Evolutionary conservation across 306 rosid genomes (phyloP).

Genomic region (Senna siamea): DNA sequence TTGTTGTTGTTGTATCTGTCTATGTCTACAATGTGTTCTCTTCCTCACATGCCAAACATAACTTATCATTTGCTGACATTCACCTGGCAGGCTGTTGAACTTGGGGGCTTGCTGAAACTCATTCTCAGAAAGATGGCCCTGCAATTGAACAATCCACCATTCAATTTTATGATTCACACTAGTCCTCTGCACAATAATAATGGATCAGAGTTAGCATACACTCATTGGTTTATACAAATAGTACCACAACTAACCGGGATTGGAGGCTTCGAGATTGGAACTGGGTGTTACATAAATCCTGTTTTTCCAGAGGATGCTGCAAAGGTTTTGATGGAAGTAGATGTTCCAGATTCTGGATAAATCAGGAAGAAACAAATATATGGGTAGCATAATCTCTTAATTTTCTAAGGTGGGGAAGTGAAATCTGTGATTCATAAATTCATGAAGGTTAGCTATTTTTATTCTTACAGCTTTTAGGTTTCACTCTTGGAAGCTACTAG

Average conservation of each 20-base stretch:
- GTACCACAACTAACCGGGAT: slow-evolving; percentile 68
- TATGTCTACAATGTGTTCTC: too few relatives aligned
- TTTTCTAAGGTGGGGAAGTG: background rate
- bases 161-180: slow-evolving; percentile 79
- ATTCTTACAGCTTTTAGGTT: background rate
- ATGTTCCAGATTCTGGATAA: slow-evolving; percentile 45
- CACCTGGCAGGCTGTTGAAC: slow-evolving; percentile 70
- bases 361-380: slow-evolving; percentile 4
- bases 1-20: too few relatives aligned
- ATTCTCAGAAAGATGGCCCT: slow-evolving; percentile 67
- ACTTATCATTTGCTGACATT: slow-evolving; percentile 28
- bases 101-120: slow-evolving; percentile 74
- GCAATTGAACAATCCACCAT: slow-evolving; percentile 85
- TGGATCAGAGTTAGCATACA: slow-evolving; percentile 53
- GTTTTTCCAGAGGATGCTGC: slow-evolving; percentile 93
- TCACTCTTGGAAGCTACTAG: background rate
- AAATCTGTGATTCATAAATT: background rate
- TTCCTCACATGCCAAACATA: slow-evolving; percentile 1
- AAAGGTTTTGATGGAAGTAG: slow-evolving; percentile 71
- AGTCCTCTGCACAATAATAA: slow-evolving; percentile 47
- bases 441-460: background rate
- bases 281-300: slow-evolving; percentile 81
- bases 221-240: slow-evolving; percentile 86
- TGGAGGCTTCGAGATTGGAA: slow-evolving; percentile 82
- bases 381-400: background rate